These are phyloP conservation scores for Benincasa hispida DNA, from an alignment of 306 rosid species.

Conservation along the genomic window DNA sequence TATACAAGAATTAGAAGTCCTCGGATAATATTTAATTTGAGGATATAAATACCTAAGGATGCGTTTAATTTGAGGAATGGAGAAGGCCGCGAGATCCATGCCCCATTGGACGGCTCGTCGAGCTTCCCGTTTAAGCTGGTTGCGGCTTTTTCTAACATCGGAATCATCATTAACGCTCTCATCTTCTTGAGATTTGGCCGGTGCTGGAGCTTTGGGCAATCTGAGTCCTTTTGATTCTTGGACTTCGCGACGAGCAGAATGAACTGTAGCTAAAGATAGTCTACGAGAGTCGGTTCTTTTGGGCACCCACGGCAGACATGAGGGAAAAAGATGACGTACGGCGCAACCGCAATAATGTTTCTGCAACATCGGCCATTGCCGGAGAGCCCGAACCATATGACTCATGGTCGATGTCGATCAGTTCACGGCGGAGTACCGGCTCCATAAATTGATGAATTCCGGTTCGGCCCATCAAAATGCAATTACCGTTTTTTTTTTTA, in stretches of 20 bases:
- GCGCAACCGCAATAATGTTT: conserved; percentile 10
- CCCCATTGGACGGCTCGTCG: conserved; percentile 76
- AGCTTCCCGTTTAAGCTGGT: conserved; percentile 73
- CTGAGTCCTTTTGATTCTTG: conserved; percentile 29
- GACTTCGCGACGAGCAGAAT: conserved; percentile 29
- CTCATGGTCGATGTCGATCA: conserved; percentile 12
- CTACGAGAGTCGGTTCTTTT: conserved; percentile 10
- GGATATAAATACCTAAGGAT: conserved; percentile 38
- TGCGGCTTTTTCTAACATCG: conserved; percentile 49
- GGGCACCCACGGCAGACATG: conserved; percentile 8
- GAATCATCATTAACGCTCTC: conserved; percentile 15
- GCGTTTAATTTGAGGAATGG: conserved; percentile 61
- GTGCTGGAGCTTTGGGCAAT: conserved; percentile 17
- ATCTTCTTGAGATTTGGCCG: conserved; percentile 9
- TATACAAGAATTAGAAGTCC: background rate
- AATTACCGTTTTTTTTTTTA: no score
- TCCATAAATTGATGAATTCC: background rate
- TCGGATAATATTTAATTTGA: background rate
- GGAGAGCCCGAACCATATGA: conserved; percentile 37
- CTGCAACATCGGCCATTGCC: conserved; percentile 45
- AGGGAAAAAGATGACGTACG: conserved; percentile 13
- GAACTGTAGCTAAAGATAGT: conserved; percentile 15
- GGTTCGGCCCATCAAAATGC: background rate
- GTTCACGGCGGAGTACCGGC: background rate
- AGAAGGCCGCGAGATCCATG: conserved; percentile 65